These are phyloP conservation scores for Epithemia pelagica DNA, from an alignment of 108 stramenopile genomes.

Conservation along the genomic window DNA sequence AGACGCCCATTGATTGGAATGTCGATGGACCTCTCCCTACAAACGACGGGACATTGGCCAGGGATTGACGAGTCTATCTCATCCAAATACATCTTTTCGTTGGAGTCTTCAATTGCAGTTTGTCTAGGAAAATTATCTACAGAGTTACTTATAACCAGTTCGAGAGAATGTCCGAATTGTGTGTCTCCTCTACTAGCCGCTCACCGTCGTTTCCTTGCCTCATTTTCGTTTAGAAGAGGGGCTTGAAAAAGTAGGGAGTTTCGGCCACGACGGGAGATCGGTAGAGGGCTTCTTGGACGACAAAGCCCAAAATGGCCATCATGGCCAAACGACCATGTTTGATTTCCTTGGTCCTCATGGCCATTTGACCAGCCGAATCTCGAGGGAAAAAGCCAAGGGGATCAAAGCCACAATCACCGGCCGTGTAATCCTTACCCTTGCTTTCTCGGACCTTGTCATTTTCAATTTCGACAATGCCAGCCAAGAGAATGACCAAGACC, in stretches of 20 bases:
- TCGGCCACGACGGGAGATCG: constrained; percentile 63
- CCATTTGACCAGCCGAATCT: constrained; percentile 54
- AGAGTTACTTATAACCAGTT: too few species aligned
- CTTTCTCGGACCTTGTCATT: constrained; percentile 57
- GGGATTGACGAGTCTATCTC: too few species aligned
- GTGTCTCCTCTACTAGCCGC: too few species aligned
- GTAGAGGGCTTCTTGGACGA: constrained; percentile 82
- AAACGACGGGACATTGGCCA: too few species aligned
- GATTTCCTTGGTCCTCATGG: constrained; percentile 70
- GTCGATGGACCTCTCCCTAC: constrained; percentile 21
- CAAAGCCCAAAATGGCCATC: constrained; percentile 83
- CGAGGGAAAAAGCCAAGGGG: constrained; percentile 57
- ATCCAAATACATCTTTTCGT: too few species aligned
- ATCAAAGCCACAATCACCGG: constrained; percentile 81
- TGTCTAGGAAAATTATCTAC: too few species aligned
- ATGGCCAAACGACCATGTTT: constrained; percentile 90
- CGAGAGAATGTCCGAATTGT: too few species aligned
- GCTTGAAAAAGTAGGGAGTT: constrained; percentile 77
- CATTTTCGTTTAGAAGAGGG: constrained; percentile 65
- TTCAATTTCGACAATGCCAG: constrained; percentile 65
- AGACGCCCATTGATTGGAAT: constrained; percentile 32
- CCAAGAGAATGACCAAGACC: constrained; percentile 32
- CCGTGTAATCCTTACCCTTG: constrained; percentile 48
- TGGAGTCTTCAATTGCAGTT: too few species aligned
- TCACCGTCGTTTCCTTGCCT: too few species aligned